Evolutionary conservation across 371 early-diverging fungal species (phyloP).

Genomic region (Mucor irregularis): DNA sequence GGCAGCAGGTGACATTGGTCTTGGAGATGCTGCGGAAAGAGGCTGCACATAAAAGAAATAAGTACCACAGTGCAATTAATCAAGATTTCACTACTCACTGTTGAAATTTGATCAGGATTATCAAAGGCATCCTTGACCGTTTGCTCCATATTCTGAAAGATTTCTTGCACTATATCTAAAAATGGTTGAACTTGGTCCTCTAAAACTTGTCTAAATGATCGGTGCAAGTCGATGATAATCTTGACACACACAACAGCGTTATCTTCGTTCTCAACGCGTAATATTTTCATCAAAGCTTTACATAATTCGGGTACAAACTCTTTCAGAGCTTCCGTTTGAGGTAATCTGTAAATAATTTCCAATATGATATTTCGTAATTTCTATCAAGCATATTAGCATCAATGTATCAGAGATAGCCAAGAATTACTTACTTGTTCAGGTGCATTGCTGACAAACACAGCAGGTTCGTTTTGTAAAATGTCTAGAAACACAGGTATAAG

Average conservation of each 20-base stretch:
- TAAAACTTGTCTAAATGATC: constrained; percentile 76
- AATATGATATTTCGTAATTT: constrained; percentile 90
- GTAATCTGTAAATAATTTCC: constrained; percentile 91
- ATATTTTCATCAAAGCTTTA: constrained; percentile 72
- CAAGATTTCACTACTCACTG: constrained; percentile 38
- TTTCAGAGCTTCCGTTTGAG: constrained; percentile 80
- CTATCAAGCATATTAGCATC: no score
- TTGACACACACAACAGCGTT: constrained; percentile 92
- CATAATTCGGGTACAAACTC: constrained; percentile 62
- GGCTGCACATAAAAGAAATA: constrained; percentile 30
- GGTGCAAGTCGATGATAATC: constrained; percentile 92
- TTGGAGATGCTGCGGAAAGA: constrained; percentile 64
- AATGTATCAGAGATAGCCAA: background rate
- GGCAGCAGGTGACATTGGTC: constrained; percentile 76
- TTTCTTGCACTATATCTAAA: constrained; percentile 87
- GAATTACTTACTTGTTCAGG: constrained; percentile 75
- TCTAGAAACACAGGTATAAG: constrained; percentile 84
- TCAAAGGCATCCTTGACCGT: constrained; percentile 83
- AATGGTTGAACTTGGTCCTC: constrained; percentile 91
- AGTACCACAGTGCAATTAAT: background rate
- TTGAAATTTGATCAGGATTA: constrained; percentile 47
- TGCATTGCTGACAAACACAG: constrained; percentile 79
- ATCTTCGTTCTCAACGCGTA: constrained; percentile 94
- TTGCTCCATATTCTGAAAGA: constrained; percentile 89
- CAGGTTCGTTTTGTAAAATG: constrained; percentile 73